Percentiles rank a stretch among this genome's conserved stretches.
phyloP scores from a whole-genome alignment of 192 early-diverging fungal genomes.

The Entomortierella chlamydospora region DNA sequence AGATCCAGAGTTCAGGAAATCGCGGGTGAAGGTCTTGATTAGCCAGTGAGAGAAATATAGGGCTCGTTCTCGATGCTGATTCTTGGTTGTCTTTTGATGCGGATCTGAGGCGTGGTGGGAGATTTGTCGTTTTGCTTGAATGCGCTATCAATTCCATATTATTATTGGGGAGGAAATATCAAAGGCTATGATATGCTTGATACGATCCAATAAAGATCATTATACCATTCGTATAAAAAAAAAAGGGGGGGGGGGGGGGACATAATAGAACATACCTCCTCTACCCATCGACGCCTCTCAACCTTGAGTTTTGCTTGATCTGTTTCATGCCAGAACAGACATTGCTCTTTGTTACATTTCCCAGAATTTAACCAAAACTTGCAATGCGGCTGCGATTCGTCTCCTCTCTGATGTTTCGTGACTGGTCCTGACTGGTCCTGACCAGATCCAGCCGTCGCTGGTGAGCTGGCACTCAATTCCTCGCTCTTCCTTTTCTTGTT shows the following conservation, averaged over 20 bases:
- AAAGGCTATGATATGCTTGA: neutral
- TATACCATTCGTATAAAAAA: neutral
- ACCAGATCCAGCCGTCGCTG: neutral
- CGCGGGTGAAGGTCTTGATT: constrained; percentile 52
- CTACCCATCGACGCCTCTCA: constrained; percentile 39
- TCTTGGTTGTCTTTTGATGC: constrained; percentile 57
- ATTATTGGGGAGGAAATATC: neutral
- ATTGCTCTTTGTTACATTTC: constrained; percentile 41
- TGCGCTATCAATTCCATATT: constrained; percentile 29
- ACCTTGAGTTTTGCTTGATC: constrained; percentile 31
- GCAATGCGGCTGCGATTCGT: constrained; percentile 39
- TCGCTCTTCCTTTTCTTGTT: constrained; percentile 10
- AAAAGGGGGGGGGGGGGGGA: no score
- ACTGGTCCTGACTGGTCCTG: neutral
- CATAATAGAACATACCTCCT: constrained; percentile 21
- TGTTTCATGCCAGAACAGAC: constrained; percentile 46
- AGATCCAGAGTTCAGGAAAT: constrained; percentile 37
- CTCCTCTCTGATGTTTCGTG: constrained; percentile 12
- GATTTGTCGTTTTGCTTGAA: constrained; percentile 47
- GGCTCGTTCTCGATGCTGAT: constrained; percentile 62
- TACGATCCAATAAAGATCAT: no score
- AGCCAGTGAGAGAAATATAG: constrained; percentile 68
- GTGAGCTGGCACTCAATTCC: neutral
- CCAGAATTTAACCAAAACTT: constrained; percentile 54
- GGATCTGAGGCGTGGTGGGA: constrained; percentile 59